Conservation (phyloP, 2,329 filamentous ascomycete genomes). For the Aureobasidium uvarum region DNA sequence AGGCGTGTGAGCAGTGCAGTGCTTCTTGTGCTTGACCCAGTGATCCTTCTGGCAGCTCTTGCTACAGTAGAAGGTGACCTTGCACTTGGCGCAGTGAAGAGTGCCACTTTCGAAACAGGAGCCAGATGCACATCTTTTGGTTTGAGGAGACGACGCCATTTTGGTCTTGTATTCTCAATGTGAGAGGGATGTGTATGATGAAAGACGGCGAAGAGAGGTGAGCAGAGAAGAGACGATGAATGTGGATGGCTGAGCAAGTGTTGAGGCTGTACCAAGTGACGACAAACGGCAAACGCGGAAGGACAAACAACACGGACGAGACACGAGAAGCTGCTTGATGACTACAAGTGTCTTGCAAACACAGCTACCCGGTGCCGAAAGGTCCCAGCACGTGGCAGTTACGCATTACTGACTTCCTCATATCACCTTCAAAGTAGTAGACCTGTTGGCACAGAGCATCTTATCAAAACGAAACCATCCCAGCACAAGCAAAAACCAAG, state of each 20-base stretch:
- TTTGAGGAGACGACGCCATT: background rate
- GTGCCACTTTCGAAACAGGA: slow-evolving; percentile 6
- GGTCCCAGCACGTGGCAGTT: background rate
- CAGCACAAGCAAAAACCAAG: background rate
- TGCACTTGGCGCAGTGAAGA: slow-evolving; percentile 7
- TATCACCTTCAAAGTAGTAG: background rate
- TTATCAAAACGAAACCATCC: background rate
- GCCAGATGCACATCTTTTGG: slow-evolving; percentile 2
- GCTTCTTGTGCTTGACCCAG: slow-evolving; percentile 18
- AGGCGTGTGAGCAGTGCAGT: background rate
- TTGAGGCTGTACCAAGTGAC: background rate
- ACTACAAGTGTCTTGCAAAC: background rate
- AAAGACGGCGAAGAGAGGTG: background rate
- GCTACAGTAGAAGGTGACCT: slow-evolving; percentile 16
- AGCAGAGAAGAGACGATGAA: background rate
- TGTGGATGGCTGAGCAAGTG: background rate
- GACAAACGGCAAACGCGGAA: background rate
- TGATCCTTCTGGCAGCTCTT: slow-evolving; percentile 13
- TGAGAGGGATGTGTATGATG: background rate
- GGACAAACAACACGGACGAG: background rate
- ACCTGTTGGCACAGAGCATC: background rate
- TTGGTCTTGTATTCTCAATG: background rate
- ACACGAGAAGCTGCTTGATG: background rate
- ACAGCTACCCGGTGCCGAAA: background rate
- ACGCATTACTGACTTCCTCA: background rate